Evolutionary conservation across 2,329 filamentous ascomycete genomes (phyloP), one percentile per base, ranked within the genome.

Genomic region (Talaromyces sp.): DNA sequence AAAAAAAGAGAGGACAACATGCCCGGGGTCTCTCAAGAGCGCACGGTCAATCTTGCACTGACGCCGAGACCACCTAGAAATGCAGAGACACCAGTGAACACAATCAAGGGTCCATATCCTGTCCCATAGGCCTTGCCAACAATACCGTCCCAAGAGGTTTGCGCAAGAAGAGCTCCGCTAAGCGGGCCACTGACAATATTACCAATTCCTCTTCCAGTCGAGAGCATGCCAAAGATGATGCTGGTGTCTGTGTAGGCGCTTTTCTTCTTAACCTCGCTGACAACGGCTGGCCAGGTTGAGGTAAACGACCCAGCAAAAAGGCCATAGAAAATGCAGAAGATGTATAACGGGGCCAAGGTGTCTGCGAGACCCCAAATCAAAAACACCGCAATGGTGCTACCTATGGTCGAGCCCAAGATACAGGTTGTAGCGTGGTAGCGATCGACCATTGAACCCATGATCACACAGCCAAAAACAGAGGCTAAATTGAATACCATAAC

Each of bases 121-220:
- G 61, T 64, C 0, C 65, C 67, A 52, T 67, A 69, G 3, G 59
- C 65, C 32, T 60, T 63, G 1, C 52, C 58, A 3, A 53, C 57
- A 4, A 50, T 30, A 1, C 60, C 60, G 13, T 60, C 37, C 54
- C 65, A 64, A 4, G 63, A 52, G 20, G 48, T 48, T 0, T 56
- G 58, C 7, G 60, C 51, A 6, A 70, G 24, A 32, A 71, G 63
- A 14, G 70, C 70, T 56, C 79, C 79, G 50, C 79, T 81, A 35
- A 83, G 60, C 0, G 80, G 80, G 2, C 81, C 80, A 50, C 73
- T 76, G 10, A 77, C 72, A 10, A 83, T 65, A 59, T 77, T 79
- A 1, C 80, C 80, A 11, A 83, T 71, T 0, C 80, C 80, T 49
- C 79, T 76, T 0, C 80, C 80, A 2, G 75, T 77, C 9, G 74